Conservation (phyloP, 257 asterid species). For the Salvia splendens region DNA sequence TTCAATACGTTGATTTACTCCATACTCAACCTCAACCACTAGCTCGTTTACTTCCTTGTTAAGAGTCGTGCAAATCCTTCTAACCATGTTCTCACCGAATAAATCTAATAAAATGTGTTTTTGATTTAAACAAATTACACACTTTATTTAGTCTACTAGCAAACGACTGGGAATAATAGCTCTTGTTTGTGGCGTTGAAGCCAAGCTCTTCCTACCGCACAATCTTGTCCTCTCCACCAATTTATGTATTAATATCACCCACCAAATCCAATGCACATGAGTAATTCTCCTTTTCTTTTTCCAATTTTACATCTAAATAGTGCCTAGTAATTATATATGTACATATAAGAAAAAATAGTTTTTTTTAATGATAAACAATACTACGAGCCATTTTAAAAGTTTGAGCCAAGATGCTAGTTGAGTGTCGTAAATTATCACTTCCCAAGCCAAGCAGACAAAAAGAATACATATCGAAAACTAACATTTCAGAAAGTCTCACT, state of each 20-base stretch:
- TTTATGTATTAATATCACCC: conserved; percentile 19
- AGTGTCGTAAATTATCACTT: no score
- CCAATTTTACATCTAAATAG: neutral
- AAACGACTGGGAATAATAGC: neutral
- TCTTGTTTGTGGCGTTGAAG: conserved; percentile 17
- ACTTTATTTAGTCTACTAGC: neutral
- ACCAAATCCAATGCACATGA: conserved; percentile 9
- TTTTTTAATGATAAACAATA: no score
- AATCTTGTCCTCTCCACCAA: conserved; percentile 14
- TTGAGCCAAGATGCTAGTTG: no score
- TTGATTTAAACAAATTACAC: neutral
- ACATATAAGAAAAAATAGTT: no score
- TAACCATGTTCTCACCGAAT: neutral
- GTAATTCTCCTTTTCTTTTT: neutral
- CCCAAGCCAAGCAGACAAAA: no score
- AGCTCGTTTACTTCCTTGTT: no score
- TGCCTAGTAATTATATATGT: no score
- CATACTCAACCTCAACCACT: no score
- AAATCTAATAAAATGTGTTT: neutral
- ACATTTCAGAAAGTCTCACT: no score
- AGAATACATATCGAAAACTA: no score
- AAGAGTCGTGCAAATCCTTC: conserved; percentile 29
- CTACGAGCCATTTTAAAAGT: no score
- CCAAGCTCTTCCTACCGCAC: conserved; percentile 25
- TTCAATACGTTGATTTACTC: no score